These are phyloP conservation scores for Schizosaccharomyces japonicus DNA, from an alignment of 805 yeast species.

Conservation along the genomic window DNA sequence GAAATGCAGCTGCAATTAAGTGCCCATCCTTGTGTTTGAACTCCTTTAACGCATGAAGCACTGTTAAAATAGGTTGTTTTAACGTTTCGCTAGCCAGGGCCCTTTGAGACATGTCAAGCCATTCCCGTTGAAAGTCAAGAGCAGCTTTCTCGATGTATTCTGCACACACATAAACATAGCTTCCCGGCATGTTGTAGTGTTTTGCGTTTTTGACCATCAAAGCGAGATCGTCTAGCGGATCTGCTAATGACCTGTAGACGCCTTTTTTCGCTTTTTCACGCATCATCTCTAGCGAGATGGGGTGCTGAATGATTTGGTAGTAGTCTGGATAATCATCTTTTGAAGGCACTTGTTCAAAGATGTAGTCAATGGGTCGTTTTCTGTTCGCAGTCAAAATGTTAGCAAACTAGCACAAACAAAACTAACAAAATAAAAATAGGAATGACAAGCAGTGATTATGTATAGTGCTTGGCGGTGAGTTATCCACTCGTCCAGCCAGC, in stretches of 20 bases:
- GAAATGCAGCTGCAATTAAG: conserved; percentile 18
- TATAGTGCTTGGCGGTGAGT: no score
- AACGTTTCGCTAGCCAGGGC: conserved; percentile 4
- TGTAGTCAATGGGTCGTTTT: background rate
- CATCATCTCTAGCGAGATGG: conserved; percentile 35
- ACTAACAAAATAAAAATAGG: background rate
- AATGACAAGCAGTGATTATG: no score
- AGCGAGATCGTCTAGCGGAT: conserved; percentile 53
- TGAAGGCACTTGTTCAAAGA: conserved; percentile 28
- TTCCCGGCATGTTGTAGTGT: conserved; percentile 33
- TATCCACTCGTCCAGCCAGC: no score
- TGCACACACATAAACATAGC: conserved; percentile 38
- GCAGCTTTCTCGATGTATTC: conserved; percentile 37
- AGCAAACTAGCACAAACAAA: background rate
- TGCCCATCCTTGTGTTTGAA: conserved; percentile 24
- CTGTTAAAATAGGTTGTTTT: conserved; percentile 6
- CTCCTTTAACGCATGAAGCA: conserved; percentile 21
- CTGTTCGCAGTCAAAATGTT: background rate
- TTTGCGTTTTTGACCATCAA: conserved; percentile 54
- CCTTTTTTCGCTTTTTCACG: conserved; percentile 67
- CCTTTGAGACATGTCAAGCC: conserved; percentile 3
- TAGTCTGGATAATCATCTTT: conserved; percentile 65
- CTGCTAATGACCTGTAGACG: conserved; percentile 51
- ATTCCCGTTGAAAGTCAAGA: conserved; percentile 12
- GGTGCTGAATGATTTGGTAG: conserved; percentile 35